Base-by-base conservation (phyloP, 2,329 filamentous ascomycete genomes). In the Pseudogymnoascus sp. region DNA sequence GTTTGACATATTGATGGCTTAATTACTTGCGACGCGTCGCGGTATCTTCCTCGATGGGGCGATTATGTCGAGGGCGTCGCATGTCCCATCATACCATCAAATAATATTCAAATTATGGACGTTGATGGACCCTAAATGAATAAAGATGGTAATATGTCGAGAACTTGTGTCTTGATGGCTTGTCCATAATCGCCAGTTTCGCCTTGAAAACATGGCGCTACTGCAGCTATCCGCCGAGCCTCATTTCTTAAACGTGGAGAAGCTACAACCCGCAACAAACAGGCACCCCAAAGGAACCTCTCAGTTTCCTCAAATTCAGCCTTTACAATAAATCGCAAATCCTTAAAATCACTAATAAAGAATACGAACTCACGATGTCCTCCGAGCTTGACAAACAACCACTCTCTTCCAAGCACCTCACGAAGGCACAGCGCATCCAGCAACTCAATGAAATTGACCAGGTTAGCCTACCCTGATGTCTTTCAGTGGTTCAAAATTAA, bases 401-500 rank as follows among this genome's bases (percentile, higher is more conserved):
- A 36, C 14, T 31, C 16, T 36, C 51, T 18, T 57, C 51, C 51
- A 57, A 57, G 45, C 71, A 69, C n/a, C 89, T 93, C 68, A 89
- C 86, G 8, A 83, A 88, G 36, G 83, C 88, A 42, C 89, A 96
- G 73, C 90, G 89, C 67, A 91, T 96, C 67, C 81, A 87, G 64
- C 90, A 96, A 71, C 83, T 96, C 63, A 88, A 87, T 69, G 85
- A 87, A 45, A 89, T 96, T 69, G 91, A 96, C 76, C 83, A 84
- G 71, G 86, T 87, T 72, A 40, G 54, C 57, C 4, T 54, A 21
- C 11, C n/a, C 3, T 26, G 61, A 63, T 65, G 62, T 59, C 29
- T 31, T 18, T 31, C 18, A 7, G 34, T 18, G 6, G 7, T 61
- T 14, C n/a, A 40, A 39, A n/a, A 6, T 11, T 31, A 12, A 40